phyloP scores from a whole-genome alignment of 1,139 yeast species.

The Lodderomyces margitis region DNA sequence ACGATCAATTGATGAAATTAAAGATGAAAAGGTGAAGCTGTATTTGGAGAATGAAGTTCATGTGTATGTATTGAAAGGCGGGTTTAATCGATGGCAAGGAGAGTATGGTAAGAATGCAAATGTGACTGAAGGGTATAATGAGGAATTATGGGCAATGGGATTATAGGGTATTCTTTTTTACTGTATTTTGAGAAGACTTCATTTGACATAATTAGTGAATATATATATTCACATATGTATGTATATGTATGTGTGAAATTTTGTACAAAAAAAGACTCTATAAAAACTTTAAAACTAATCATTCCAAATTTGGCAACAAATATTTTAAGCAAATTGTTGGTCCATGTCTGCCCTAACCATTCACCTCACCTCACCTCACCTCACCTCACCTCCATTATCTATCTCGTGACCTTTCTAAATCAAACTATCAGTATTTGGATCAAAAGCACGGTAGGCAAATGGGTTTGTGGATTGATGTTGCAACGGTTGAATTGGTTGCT shows the following conservation, averaged over 20 bases:
- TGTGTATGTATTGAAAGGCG: conserved; percentile 77
- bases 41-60: conserved; percentile 35
- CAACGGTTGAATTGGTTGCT: conserved; percentile 13
- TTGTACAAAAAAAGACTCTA: neutral
- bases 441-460: conserved; percentile 24
- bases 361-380: too few species aligned
- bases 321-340: too few species aligned
- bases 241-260: too few species aligned
- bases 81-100: conserved; percentile 82
- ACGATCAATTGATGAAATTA: conserved; percentile 46
- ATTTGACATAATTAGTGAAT: too few species aligned
- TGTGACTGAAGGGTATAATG: conserved; percentile 67
- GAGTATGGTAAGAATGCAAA: conserved; percentile 62
- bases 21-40: conserved; percentile 24
- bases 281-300: too few species aligned
- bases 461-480: conserved; percentile 44
- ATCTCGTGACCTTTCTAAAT: conserved; percentile 3
- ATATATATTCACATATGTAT: too few species aligned
- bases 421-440: conserved; percentile 6
- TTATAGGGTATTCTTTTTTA: neutral
- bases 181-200: too few species aligned
- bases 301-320: too few species aligned
- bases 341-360: too few species aligned
- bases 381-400: neutral
- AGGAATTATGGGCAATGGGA: conserved; percentile 49